Evolutionary conservation across 495 filamentous ascomycete genomes (phyloP).

Genomic region (Aspergillus mulundensis): DNA sequence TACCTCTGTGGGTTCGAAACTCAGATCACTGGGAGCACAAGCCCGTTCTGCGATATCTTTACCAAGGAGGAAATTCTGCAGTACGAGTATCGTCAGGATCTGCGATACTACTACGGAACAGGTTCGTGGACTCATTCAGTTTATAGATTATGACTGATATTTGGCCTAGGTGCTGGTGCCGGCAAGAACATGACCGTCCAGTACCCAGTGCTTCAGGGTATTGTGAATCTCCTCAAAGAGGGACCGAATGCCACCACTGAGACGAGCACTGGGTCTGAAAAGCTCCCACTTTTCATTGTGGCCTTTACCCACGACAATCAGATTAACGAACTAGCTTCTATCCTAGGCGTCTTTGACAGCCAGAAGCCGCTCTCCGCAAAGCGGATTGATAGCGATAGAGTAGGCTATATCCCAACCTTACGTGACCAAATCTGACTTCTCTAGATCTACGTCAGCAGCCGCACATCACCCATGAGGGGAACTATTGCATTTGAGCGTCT

Average conservation of each 20-base stretch:
- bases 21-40: constrained; percentile 51
- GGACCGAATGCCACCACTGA: constrained; percentile 39
- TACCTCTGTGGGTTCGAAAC: constrained; percentile 60
- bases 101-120: constrained; percentile 55
- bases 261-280: constrained; percentile 33
- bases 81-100: constrained; percentile 57
- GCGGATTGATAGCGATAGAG: constrained; percentile 10
- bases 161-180: constrained; percentile 40
- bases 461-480: constrained; percentile 51
- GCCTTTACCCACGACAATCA: constrained; percentile 59
- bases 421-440: background rate
- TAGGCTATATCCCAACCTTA: constrained; percentile 14
- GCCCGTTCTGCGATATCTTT: constrained; percentile 52
- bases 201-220: constrained; percentile 27
- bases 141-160: background rate
- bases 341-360: constrained; percentile 51
- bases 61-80: constrained; percentile 46
- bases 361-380: constrained; percentile 34
- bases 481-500: constrained; percentile 52
- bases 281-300: constrained; percentile 45
- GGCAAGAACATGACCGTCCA: constrained; percentile 14
- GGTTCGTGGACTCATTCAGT: background rate
- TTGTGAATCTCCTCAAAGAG: constrained; percentile 43
- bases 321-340: constrained; percentile 50
- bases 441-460: constrained; percentile 36